A percentile compares a stretch with the other conserved stretches of the same genome.
phyloP scores from a whole-genome alignment of 371 early-diverging fungal species.

The Mucor irregularis region DNA sequence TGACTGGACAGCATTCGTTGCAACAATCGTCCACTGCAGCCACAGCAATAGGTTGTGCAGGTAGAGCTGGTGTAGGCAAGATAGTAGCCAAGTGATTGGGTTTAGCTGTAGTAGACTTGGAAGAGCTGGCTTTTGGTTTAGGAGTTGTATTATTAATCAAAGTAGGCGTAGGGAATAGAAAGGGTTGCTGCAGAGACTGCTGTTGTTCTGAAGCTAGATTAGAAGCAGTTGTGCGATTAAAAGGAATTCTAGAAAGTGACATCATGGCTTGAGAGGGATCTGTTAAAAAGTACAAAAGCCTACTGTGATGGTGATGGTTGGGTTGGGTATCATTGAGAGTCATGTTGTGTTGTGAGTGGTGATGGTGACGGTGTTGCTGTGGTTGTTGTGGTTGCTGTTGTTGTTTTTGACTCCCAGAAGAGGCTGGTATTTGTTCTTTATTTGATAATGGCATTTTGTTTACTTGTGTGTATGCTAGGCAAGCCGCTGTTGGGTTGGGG shows the following conservation, averaged over 20 bases:
- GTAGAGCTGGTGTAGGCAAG: background rate
- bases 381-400: background rate
- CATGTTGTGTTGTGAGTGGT: too few species aligned
- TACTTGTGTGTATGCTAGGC: too few species aligned
- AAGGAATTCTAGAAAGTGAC: background rate
- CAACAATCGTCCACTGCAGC: conserved; percentile 24
- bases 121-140: background rate
- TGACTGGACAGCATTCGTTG: conserved; percentile 20
- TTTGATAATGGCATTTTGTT: background rate
- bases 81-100: background rate
- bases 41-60: conserved; percentile 16
- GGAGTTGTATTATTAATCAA: background rate
- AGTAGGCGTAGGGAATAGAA: background rate
- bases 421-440: background rate
- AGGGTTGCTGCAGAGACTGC: background rate
- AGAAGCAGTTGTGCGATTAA: background rate
- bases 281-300: conserved; percentile 14
- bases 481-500: too few species aligned
- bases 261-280: conserved; percentile 9
- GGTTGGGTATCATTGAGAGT: background rate
- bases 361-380: background rate
- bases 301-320: conserved; percentile 14
- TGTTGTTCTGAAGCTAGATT: background rate
- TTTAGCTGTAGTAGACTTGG: background rate
- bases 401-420: background rate